phyloP scores from a whole-genome alignment of 306 rosid species.

The Datisca glomerata region DNA sequence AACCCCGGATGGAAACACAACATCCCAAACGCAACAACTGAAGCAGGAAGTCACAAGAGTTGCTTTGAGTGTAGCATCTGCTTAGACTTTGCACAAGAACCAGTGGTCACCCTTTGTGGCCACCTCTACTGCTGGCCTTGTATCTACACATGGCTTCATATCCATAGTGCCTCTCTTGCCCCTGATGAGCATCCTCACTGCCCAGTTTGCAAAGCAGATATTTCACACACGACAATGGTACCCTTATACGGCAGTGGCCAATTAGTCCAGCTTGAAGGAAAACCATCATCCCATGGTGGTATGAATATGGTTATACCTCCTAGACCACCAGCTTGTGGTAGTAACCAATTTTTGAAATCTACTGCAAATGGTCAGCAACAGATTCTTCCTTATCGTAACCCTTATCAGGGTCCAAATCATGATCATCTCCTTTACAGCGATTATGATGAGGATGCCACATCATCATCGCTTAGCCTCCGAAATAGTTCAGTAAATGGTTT shows the following conservation, averaged over 20 bases:
- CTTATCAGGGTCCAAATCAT: conserved; percentile 48
- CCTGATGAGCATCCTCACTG: conserved; percentile 74
- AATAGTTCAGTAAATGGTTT: conserved; percentile 29
- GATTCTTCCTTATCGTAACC: conserved; percentile 63
- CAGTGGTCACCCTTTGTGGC: conserved; percentile 87
- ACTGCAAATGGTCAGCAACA: conserved; percentile 21
- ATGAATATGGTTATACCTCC: conserved; percentile 52
- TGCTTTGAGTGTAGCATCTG: conserved; percentile 92
- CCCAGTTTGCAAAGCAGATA: conserved; percentile 85
- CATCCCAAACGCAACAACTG: conserved; percentile 24
- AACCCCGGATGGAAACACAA: conserved; percentile 42
- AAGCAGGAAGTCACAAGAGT: conserved; percentile 30
- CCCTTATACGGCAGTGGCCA: conserved; percentile 80
- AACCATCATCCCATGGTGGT: conserved; percentile 21
- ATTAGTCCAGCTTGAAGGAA: conserved; percentile 18
- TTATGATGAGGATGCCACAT: conserved; percentile 35
- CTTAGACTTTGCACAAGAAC: conserved; percentile 66
- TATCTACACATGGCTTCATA: conserved; percentile 81
- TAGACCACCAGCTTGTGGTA: conserved; percentile 59
- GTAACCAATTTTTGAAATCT: conserved; percentile 20
- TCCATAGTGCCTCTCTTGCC: conserved; percentile 67
- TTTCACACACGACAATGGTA: conserved; percentile 66
- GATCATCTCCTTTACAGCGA: conserved; percentile 16
- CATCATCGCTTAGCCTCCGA: conserved; percentile 32
- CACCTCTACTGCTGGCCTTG: conserved; percentile 98